Percentiles rank a stretch among this genome's conserved stretches.
These are phyloP conservation scores for Codiaeum variegatum DNA, from an alignment of 441 rosid species.

Conservation along the genomic window DNA sequence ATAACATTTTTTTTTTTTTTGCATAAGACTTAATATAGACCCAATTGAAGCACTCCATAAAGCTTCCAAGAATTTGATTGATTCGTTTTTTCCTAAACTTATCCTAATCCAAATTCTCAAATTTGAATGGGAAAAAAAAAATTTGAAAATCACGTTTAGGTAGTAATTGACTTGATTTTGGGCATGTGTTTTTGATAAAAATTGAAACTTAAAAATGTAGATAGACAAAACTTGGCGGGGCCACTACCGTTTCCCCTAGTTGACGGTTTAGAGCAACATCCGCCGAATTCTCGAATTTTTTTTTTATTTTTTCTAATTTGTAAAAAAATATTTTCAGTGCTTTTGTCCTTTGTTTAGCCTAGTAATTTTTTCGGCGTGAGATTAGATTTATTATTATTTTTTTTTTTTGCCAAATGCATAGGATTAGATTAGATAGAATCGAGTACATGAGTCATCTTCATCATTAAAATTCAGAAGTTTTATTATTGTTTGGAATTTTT, in stretches of 20 bases:
- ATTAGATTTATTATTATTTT: too few relatives aligned
- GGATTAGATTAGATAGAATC: too few relatives aligned
- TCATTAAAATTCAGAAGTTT: too few relatives aligned
- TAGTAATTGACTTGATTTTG: slow-evolving; percentile 1
- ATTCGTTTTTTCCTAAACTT: too few relatives aligned
- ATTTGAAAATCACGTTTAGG: not conserved
- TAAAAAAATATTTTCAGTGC: not conserved
- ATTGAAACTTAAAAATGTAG: slow-evolving; percentile 16
- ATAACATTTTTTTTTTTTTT: too few relatives aligned
- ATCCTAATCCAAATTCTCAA: not conserved
- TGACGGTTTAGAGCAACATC: slow-evolving; percentile 24
- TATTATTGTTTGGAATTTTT: too few relatives aligned
- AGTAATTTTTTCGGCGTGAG: not conserved
- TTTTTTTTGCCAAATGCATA: too few relatives aligned
- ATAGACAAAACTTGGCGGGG: slow-evolving; percentile 24
- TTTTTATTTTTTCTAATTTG: not conserved
- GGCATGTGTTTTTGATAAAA: slow-evolving; percentile 27
- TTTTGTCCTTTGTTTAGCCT: not conserved
- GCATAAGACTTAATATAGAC: too few relatives aligned
- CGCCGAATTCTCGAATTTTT: slow-evolving; percentile 21
- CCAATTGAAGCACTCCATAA: too few relatives aligned
- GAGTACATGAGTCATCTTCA: too few relatives aligned
- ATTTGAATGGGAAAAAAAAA: slow-evolving; percentile 25
- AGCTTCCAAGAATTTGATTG: too few relatives aligned
- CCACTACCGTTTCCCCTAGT: slow-evolving; percentile 27